Evolutionary conservation across 345 rosid species (phyloP), one percentile per base, ranked within the genome.

Genomic region (Clausena lansium): DNA sequence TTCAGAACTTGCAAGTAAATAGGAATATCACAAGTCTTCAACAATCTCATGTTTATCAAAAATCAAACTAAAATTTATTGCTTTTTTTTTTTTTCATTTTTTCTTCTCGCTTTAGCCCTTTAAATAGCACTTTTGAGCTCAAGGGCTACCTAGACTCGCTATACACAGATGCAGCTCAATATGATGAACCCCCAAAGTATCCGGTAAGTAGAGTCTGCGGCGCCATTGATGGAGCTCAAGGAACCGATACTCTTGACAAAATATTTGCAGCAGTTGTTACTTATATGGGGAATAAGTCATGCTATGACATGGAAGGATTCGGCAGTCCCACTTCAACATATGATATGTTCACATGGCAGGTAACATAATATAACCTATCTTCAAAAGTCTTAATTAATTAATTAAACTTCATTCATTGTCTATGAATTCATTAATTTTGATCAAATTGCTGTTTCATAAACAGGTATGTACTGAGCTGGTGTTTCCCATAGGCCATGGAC

Each of bases 401-500:
- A 17, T 50, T 50, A 50, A 50, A 50, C 55, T 50, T 50, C 20
- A 50, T 50, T 50, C 55, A 50, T 58, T 33, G 28, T 55, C 35
- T 5, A 38, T 35, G 39, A 76, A 55, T 55, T 58, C 39, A 36
- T 68, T 45, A 45, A 45, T 45, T 45, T 58, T 17, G 62, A 69
- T 41, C 11, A 32, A 1, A 50, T 6, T 50, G 9, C 39, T 62
- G 58, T 27, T 35, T 7, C 60, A 5, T 80, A 14, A 54, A n/a
- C 69, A 91, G 96, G 80, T 75, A 7, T 91, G 98, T 66, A 91
- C 83, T 72, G 97, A 91, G 81, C 61, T 93, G 39, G 94, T 91
- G 77, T 77, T 89, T 76, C 91, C 97, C 0, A 79, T 88, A 1
- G 98, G 94, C 25, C 86, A 82, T 67, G 87, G 76, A 7, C 73